A percentile compares a stretch with the other conserved stretches of the same genome.
phyloP scores from a whole-genome alignment of 352 stramenopile species.

The Hyaloperonospora brassicae region DNA sequence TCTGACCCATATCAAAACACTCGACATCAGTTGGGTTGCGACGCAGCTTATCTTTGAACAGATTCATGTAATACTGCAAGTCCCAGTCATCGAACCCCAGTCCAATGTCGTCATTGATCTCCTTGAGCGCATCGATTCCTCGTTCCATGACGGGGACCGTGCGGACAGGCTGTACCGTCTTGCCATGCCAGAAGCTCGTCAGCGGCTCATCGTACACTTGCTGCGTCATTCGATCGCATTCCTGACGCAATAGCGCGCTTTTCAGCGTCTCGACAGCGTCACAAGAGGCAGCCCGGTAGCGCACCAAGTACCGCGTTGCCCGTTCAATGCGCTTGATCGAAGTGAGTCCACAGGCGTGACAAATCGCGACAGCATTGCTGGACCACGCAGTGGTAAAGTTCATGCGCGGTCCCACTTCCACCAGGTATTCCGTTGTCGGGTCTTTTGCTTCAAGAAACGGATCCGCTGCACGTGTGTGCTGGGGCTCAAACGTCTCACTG shows the following conservation, averaged over 20 bases:
- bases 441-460: slow-evolving; percentile 40
- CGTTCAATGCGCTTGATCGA: slow-evolving; percentile 91
- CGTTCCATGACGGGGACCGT: slow-evolving; percentile 93
- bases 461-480: slow-evolving; percentile 52
- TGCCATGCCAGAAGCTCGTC: slow-evolving; percentile 84
- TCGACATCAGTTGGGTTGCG: slow-evolving; percentile 98
- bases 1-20: slow-evolving; percentile 99
- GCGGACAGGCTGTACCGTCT: slow-evolving; percentile 76
- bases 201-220: slow-evolving; percentile 89
- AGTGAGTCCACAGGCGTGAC: slow-evolving; percentile 86
- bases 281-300: slow-evolving; percentile 34
- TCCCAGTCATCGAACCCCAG: slow-evolving; percentile 99
- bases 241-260: slow-evolving; percentile 46
- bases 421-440: slow-evolving; percentile 44
- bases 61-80: slow-evolving; percentile 96
- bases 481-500: slow-evolving; percentile 93
- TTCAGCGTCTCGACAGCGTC: slow-evolving; percentile 40
- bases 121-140: slow-evolving; percentile 90
- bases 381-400: slow-evolving; percentile 98
- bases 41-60: slow-evolving; percentile 96
- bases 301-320: slow-evolving; percentile 87
- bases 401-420: slow-evolving; percentile 97
- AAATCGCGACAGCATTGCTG: slow-evolving; percentile 97
- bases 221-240: slow-evolving; percentile 98
- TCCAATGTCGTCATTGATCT: slow-evolving; percentile 92